phyloP scores from a whole-genome alignment of 2,329 filamentous ascomycete species.

The Monilinia fructicola region DNA sequence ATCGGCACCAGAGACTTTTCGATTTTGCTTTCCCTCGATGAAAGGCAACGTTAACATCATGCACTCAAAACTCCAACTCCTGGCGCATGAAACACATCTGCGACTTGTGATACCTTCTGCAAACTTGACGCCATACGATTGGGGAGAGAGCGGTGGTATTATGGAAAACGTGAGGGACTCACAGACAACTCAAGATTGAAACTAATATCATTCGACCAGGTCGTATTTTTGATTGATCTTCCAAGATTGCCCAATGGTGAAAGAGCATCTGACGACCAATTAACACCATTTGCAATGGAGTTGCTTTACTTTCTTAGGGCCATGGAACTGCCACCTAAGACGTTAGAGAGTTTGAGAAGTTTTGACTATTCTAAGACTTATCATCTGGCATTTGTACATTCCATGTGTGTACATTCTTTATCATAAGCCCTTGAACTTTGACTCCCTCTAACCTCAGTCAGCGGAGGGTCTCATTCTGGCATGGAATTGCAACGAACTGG shows the following conservation, averaged over 20 bases:
- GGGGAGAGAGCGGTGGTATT: slow-evolving; percentile 61
- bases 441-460: slow-evolving; percentile 36
- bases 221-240: slow-evolving; percentile 55
- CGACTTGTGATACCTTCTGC: slow-evolving; percentile 84
- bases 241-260: slow-evolving; percentile 50
- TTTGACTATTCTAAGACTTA: slow-evolving; percentile 81
- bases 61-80: slow-evolving; percentile 91
- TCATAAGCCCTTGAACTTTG: not conserved
- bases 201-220: slow-evolving; percentile 17
- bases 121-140: slow-evolving; percentile 83
- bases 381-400: slow-evolving; percentile 78
- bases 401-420: slow-evolving; percentile 59
- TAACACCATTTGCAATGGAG: slow-evolving; percentile 65
- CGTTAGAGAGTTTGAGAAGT: slow-evolving; percentile 66
- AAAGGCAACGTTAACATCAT: slow-evolving; percentile 68
- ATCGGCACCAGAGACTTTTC: slow-evolving; percentile 57
- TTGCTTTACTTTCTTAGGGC: slow-evolving; percentile 46
- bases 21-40: slow-evolving; percentile 79
- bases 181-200: not conserved
- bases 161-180: slow-evolving; percentile 73
- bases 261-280: slow-evolving; percentile 32
- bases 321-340: slow-evolving; percentile 55
- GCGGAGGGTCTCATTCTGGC: slow-evolving; percentile 57
- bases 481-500: slow-evolving; percentile 58
- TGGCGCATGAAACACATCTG: slow-evolving; percentile 73